Evolutionary conservation across 2,329 filamentous ascomycete genomes (phyloP), one percentile per base, ranked within the genome.

Genomic region (Phyllosticta ampelicida): DNA sequence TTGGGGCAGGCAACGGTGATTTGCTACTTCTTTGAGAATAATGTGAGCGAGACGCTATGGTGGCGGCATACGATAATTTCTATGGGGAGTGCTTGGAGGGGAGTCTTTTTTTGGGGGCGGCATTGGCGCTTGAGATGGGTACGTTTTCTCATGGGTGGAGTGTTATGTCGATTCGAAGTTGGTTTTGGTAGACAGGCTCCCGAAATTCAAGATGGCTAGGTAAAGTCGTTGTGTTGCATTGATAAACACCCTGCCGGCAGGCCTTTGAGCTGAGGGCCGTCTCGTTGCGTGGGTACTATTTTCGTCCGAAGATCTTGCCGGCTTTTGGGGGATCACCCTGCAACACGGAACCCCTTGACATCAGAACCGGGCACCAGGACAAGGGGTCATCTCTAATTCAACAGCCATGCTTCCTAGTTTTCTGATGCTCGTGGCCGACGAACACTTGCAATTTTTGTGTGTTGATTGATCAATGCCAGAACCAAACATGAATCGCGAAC

Each of bases 1-100:
- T 80, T 81, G 63, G 85, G 82, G 52, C 78, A 78, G 21, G 81
- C 80, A 89, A 88, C 63, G 86, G 85, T 8, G 87, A 91, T 74
- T 74, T 91, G 71, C 74, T 91, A 67, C 76, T 85, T 69, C 74
- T 87, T 67, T 87, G 68, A 54, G 51, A 5, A 11, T 8, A 21
- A 44, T 29, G 44, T 11, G 20, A 48, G 48, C 48, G 21, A n/a
- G 20, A 55, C 16, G 10, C 10, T 13, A 9, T 4, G 36, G n/a
- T n/a, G 36, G 8, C 49, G 16, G 19, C 49, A 26, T 13, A 21
- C 49, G 49, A 19, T 16, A 51, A 26, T 8, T 6, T 20, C 49
- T 13, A 19, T n/a, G 36, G 5, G 36, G 36, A 19, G 19, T 51
- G 19, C 19, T 11, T 20, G 19, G 49, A 18, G n/a, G 21, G 49